Base-by-base conservation (phyloP, 768 basidiomycete species). In the Collybiopsis confluens region DNA sequence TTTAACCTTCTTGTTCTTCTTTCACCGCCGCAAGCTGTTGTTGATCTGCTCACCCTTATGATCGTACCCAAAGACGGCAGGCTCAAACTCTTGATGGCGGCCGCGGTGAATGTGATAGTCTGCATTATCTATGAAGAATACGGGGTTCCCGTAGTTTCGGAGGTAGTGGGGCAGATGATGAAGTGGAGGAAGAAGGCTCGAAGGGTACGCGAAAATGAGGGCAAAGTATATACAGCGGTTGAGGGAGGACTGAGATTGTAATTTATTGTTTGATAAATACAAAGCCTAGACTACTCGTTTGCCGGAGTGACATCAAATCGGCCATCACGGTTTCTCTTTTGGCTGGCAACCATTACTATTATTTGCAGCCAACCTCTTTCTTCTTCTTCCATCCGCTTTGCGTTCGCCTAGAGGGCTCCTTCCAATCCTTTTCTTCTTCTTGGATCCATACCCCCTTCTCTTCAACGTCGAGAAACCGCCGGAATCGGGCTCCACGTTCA, bases 221-320 rank as follows among this genome's bases (percentile, higher is more conserved):
- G 86, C 4, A 92, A 92, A 65, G 69, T 79, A 46, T 98, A 98
- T 78, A 95, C 94, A 70, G 75, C 79, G 8, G 83, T 98, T 2
- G 90, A 92, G 61, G 82, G 85, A 20, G 85, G 82, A 30, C 82
- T 86, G 83, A 68, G 70, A 56, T 57, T 51, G 56, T 52, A 24
- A 10, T 15, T 27, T 54, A 36, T n/a, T 10, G 24, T 24, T 45
- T 45, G 10, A 6, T 16, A 7, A n/a, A 42, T 42, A 42, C 8
- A 42, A 16, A 42, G n/a, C n/a, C n/a, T n/a, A n/a, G n/a, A n/a
- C n/a, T n/a, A n/a, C n/a, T n/a, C n/a, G n/a, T n/a, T n/a, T n/a
- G n/a, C n/a, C n/a, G n/a, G n/a, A n/a, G n/a, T n/a, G n/a, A n/a
- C n/a, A n/a, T n/a, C n/a, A n/a, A n/a, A n/a, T n/a, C n/a, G n/a